Evolutionary conservation across 2,329 filamentous ascomycete genomes (phyloP), one percentile per base, ranked within the genome.

Genomic region (Cryphonectria parasitica): DNA sequence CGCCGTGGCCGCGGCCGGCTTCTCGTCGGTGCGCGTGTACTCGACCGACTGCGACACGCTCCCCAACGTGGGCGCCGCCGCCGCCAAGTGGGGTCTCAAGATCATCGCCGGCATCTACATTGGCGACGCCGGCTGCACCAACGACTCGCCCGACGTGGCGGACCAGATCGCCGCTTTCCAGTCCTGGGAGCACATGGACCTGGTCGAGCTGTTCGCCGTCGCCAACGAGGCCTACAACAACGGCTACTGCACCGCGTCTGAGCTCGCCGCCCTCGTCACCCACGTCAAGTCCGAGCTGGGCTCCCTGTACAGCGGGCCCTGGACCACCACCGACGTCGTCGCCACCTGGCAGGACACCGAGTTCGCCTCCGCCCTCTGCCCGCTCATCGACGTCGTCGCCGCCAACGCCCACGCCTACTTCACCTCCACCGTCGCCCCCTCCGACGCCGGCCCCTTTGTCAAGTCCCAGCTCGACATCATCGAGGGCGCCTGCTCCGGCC

Each of bases 381-480:
- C 78, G 49, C 87, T 86, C 76, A 86, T 98, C 71, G 94, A 97
- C 79, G 85, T 97, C 73, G 87, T 93, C 52, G 92, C 91, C 81
- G 90, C 89, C 82, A 97, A 98, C 87, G 90, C 97, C 77, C 95
- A 98, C 85, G 90, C 95, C 75, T 98, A 92, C 91, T 98, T 98
- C 91, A 97, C 97, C 86, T 79, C 89, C 62, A 83, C 87, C 71
- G 87, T 91, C 74, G 78, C 82, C 34, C 88, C 94, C 72, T 77
- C 82, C 4, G 78, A 87, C 66, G 94, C 95, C 69, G 95, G 95
- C 79, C 80, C 84, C 67, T 98, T 98, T 80, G 92, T 95, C 76
- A 83, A 86, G 74, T 79, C 85, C 76, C 90, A 97, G 87, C 88
- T 97, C 74, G 83, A 89, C 63, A 85, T 92, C 74, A 90, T 97